Evolutionary conservation across 208 protist species (phyloP), one percentile per base, ranked within the genome.

Genomic region (Trypanosoma vivax): DNA sequence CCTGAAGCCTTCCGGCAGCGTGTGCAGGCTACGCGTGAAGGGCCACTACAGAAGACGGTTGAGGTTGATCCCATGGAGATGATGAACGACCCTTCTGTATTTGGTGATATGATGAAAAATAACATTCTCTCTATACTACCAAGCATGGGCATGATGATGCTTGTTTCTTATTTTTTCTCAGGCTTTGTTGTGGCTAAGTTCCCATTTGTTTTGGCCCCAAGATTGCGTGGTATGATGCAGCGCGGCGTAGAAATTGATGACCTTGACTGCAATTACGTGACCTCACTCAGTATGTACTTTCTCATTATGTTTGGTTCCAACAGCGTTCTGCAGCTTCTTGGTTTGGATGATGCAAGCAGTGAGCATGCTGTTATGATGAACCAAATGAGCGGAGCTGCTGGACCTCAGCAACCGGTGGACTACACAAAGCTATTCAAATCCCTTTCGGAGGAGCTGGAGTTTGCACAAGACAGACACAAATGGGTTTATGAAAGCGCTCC

Each of bases 151-250:
- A 92, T 98, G 76, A 97, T 98, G 90, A 87, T 88, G 68, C 95
- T 96, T 48, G 80, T 98, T 19, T 96, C 90, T 11, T 92, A 95
- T 65, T 98, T 98, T 57, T 98, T 97, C 64, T 95, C 89, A 25
- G 93, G 94, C 16, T 98, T 98, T 65, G 90, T 98, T 14, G 91
- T 96, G 28, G 93, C 92, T 33, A 96, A 97, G 74, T 92, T 98
- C 27, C 96, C 96, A 21, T 98, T 98, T 55, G 78, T 80, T 21
- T 68, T 98, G 0, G 96, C 95, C 6, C 61, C 77, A n/a, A 70
- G 90, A 37, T 97, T 98, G 65, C 70, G 77, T 30, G 82, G 77
- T 16, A 97, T 98, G 88, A 86, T 97, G 62, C 96, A 98, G 67
- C 72, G 94, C 23, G 96, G 95, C 3, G 81, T 98, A 25, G 94